Evolutionary conservation across 2,329 filamentous ascomycete genomes (phyloP), one percentile per base, ranked within the genome.

Genomic region (Corynespora cassiicola): DNA sequence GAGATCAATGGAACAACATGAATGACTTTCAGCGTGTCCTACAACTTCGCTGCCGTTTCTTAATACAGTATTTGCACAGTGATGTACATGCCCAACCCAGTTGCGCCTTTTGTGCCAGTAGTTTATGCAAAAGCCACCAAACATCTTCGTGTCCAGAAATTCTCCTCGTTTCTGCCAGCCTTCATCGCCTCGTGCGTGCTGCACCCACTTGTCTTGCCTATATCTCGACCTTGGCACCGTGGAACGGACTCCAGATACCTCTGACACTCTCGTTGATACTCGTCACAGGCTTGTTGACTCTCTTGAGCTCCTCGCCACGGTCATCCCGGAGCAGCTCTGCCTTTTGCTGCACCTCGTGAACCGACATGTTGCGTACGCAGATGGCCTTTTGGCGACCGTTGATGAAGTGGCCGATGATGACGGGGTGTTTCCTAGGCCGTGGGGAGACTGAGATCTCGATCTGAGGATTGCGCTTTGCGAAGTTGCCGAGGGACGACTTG

Each of bases 361-460:
- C 82, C 55, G 90, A 84, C 64, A 96, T 70, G 60, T 96, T 97
- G 56, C 87, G 82, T 40, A 97, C 90, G 69, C 91, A 96, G 35
- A 97, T 82, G 7, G 89, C 81, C 69, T 94, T 94, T 47, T 87
- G 79, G 18, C 84, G 80, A 47, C 92, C 91, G 69, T 96, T 97
- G 76, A 97, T 89, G 73, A 95, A 99, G 70, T 89, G 81, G 41
- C 90, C 94, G 58, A 86, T 84, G 58, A 99, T 83, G 47, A 96
- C 82, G 23, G 94, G 94, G 71, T 97, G 92, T 65, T 87, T 87
- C 56, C 84, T 78, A n/a, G 91, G 92, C 54, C 91, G 86, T 12
- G 92, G 94, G 24, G 91, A 95, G 44, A 99, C 84, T 61, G 83
- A 84, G 73, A 99, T 89, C 74, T 97, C 91, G 76, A 97, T 85